phyloP scores from a whole-genome alignment of 176 grass and related monocot species.

The Triticum monococcum region DNA sequence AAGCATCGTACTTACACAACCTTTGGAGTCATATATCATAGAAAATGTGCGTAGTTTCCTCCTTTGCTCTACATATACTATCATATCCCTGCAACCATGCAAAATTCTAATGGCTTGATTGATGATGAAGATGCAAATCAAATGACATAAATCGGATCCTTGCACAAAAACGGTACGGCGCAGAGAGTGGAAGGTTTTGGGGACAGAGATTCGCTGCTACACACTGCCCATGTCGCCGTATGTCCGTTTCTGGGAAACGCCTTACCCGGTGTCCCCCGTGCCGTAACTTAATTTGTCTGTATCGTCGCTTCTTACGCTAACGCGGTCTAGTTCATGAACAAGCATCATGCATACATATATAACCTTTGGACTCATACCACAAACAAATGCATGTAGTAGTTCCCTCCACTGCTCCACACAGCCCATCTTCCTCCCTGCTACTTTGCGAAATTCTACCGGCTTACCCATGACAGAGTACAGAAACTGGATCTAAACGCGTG shows the following conservation, averaged over 20 bases:
- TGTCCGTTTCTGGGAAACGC: neutral
- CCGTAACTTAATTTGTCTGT: neutral
- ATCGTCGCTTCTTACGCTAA: no score
- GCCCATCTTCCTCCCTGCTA: no score
- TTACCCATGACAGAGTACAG: no score
- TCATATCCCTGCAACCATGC: fast-evolving
- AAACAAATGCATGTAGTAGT: neutral
- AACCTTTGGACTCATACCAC: neutral
- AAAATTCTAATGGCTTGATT: neutral
- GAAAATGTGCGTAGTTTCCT: neutral
- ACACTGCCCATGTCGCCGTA: neutral
- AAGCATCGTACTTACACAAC: neutral
- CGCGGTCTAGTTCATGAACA: neutral
- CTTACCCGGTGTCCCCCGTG: neutral
- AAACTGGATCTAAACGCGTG: neutral
- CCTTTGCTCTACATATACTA: neutral
- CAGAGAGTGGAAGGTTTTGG: no score
- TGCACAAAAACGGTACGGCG: neutral
- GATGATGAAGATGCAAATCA: no score
- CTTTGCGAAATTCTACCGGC: neutral
- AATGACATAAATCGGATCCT: fast-evolving
- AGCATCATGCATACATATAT: neutral
- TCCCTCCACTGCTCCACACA: no score
- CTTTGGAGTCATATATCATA: neutral
- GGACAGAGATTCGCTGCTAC: no score